These are phyloP conservation scores for Pythium coloratum DNA, from an alignment of 352 stramenopile genomes.

Conservation along the genomic window DNA sequence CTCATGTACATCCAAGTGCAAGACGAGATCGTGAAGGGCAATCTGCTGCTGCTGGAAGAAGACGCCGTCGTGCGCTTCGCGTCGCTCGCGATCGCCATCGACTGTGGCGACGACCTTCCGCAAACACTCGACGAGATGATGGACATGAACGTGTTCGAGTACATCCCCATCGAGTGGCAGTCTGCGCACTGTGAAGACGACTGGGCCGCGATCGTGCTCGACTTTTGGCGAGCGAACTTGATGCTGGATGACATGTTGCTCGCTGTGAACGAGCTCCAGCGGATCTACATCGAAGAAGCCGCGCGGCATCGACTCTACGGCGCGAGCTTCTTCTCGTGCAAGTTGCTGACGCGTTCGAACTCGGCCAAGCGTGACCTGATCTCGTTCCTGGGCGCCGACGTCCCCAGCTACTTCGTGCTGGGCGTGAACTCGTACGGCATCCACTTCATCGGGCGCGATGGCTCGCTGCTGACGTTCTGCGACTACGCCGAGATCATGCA, in stretches of 20 bases:
- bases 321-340: constrained; percentile 86
- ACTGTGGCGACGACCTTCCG: constrained; percentile 61
- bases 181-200: constrained; percentile 65
- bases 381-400: constrained; percentile 45
- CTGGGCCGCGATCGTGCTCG: constrained; percentile 78
- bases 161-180: constrained; percentile 82
- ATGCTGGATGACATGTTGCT: constrained; percentile 40
- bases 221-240: constrained; percentile 53
- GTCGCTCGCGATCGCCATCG: constrained; percentile 79
- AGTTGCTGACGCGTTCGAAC: constrained; percentile 45
- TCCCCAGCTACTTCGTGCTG: constrained; percentile 87
- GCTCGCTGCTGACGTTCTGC: constrained; percentile 61
- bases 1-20: constrained; percentile 91
- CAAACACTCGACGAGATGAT: constrained; percentile 58
- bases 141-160: constrained; percentile 79
- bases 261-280: constrained; percentile 60
- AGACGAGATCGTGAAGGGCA: constrained; percentile 90
- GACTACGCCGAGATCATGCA: constrained; percentile 66
- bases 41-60: constrained; percentile 80
- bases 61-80: constrained; percentile 76
- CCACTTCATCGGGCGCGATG: constrained; percentile 82
- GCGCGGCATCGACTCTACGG: constrained; percentile 85
- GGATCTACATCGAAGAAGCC: constrained; percentile 84
- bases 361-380: constrained; percentile 19
- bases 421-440: constrained; percentile 90